Evolutionary conservation across 2,329 filamentous ascomycete genomes (phyloP).

Genomic region (Fonsecaea multimorphosa): DNA sequence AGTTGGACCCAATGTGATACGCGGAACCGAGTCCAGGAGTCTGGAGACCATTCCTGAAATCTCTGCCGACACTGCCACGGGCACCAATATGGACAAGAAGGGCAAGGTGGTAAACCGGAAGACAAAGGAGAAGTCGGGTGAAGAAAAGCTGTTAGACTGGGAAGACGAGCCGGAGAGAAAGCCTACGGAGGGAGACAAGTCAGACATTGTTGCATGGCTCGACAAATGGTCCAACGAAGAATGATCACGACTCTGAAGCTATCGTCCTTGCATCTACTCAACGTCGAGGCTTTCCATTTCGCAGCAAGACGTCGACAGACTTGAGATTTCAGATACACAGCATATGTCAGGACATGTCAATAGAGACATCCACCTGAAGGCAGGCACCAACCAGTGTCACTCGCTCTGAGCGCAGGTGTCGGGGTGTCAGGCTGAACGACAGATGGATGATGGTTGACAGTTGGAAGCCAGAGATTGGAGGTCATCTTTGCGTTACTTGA

Average conservation of each 20-base stretch:
- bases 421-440: not conserved
- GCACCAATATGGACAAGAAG: slow-evolving; percentile 24
- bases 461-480: not conserved
- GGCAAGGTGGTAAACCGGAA: slow-evolving; percentile 35
- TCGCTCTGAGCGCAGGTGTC: not conserved
- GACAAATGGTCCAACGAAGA: slow-evolving; percentile 37
- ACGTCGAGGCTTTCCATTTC: not conserved
- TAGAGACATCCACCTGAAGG: not conserved
- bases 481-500: not conserved
- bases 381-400: not conserved
- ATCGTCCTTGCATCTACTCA: not conserved
- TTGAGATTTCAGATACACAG: not conserved
- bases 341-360: not conserved
- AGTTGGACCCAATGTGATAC: slow-evolving; percentile 36
- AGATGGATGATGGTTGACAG: not conserved
- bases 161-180: slow-evolving; percentile 37
- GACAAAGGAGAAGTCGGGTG: slow-evolving; percentile 37
- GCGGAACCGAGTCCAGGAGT: slow-evolving; percentile 27
- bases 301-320: not conserved
- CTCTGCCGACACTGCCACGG: slow-evolving; percentile 22
- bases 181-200: slow-evolving; percentile 28
- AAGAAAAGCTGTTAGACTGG: slow-evolving; percentile 39
- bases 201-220: slow-evolving; percentile 39
- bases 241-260: not conserved
- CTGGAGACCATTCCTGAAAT: slow-evolving; percentile 25